Evolutionary conservation across 2,329 filamentous ascomycete genomes (phyloP).

Genomic region (Ascochyta rabiei): DNA sequence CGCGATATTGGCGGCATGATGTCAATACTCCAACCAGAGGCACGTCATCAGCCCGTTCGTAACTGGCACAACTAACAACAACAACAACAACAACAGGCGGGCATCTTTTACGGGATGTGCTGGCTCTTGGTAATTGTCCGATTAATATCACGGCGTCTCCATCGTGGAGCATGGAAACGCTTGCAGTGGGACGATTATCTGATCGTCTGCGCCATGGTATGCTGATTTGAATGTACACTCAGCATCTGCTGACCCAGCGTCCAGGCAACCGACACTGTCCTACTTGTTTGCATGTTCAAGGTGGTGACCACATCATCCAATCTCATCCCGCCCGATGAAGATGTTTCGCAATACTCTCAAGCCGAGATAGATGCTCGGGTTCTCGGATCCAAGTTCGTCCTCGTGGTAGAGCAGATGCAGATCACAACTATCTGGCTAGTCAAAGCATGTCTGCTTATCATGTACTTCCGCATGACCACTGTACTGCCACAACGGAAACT

Average conservation of each 20-base stretch:
- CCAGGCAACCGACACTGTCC: constrained; percentile 41
- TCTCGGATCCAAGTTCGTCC: constrained; percentile 61
- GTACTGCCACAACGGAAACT: constrained; percentile 39
- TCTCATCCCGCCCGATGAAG: constrained; percentile 42
- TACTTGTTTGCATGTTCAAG: constrained; percentile 42
- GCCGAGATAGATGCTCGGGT: constrained; percentile 52
- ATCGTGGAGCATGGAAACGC: constrained; percentile 39
- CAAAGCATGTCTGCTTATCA: constrained; percentile 61
- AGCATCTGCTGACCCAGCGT: constrained; percentile 7
- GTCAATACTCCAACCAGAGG: constrained; percentile 42
- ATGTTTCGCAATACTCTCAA: constrained; percentile 39
- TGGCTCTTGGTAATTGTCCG: constrained; percentile 42
- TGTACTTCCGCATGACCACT: constrained; percentile 59
- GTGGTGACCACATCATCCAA: constrained; percentile 44
- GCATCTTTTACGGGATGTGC: constrained; percentile 42
- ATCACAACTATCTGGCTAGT: constrained; percentile 58
- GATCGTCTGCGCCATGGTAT: constrained; percentile 45
- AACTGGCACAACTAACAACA: constrained; percentile 2
- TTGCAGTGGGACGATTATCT: constrained; percentile 46
- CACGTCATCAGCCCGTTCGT: not conserved
- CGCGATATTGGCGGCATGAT: constrained; percentile 17
- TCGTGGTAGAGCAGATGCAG: constrained; percentile 61
- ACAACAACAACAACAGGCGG: constrained; percentile 23
- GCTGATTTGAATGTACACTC: not conserved
- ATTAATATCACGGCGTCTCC: constrained; percentile 37